Percentiles rank a stretch among this genome's conserved stretches.
phyloP scores from a whole-genome alignment of 192 early-diverging fungal species.

The Glomus cerebriforme region DNA sequence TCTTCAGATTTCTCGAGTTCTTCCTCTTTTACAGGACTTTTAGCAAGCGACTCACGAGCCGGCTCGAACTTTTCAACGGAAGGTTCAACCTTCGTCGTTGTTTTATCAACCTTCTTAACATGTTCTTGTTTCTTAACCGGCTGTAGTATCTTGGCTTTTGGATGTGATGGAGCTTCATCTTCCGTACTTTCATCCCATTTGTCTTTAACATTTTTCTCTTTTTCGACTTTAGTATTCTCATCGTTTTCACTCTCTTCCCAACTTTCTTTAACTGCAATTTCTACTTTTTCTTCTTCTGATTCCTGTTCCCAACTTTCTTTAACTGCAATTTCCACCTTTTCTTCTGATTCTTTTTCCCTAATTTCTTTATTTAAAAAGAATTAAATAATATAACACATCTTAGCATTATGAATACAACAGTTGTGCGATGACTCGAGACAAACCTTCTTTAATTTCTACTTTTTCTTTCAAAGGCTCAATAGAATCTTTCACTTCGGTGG shows the following conservation, averaged over 20 bases:
- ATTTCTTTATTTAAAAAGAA: not conserved
- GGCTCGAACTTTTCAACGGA: no score
- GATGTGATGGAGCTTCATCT: constrained; percentile 40
- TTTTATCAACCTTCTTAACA: constrained; percentile 31
- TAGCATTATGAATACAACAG: not conserved
- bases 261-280: constrained; percentile 17
- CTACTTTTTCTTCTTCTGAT: constrained; percentile 34
- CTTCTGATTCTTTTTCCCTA: constrained; percentile 13
- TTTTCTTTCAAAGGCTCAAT: constrained; percentile 34
- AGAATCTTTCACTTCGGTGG: not conserved
- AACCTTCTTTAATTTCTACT: not conserved
- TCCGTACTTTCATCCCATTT: constrained; percentile 47
- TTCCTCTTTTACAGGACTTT: constrained; percentile 29
- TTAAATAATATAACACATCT: not conserved
- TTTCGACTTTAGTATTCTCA: constrained; percentile 35
- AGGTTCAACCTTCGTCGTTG: not conserved
- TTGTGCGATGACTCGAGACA: not conserved
- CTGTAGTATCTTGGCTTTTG: no score
- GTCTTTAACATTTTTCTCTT: constrained; percentile 68
- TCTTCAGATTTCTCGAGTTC: constrained; percentile 23
- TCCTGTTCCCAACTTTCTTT: not conserved
- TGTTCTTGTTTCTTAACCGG: no score
- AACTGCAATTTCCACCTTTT: constrained; percentile 27
- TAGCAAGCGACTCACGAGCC: not conserved
- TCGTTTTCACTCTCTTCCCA: constrained; percentile 42